Evolutionary conservation across 306 rosid species (phyloP), one percentile per base, ranked within the genome.

Genomic region (Rosa rugosa): DNA sequence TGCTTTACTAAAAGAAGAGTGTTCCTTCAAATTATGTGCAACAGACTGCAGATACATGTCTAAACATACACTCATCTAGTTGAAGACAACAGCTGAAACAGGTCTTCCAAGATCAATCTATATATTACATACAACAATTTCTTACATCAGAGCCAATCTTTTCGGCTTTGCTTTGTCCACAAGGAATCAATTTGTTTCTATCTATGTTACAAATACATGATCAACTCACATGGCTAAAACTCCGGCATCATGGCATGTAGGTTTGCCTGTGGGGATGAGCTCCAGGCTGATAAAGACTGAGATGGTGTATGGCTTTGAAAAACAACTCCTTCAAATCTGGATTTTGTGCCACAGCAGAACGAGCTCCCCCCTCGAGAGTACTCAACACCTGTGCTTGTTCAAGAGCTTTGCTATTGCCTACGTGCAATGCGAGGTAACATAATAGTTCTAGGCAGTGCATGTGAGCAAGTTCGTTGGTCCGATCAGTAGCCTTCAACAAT

Each of bases 221-320:
- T 54, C 50, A 77, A 85, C 86, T 88, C 83, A 80, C 90, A 70
- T 77, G 82, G 82, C 44, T 12, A 62, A 75, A 82, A 70, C 50
- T 70, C 75, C 27, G 60, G 65, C 31, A 31, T 36, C 80, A 90
- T 14, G 81, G 81, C 46, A 83, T 83, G 65, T 73, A 84, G 64
- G 88, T 79, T 57, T 83, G 93, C 75, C 90, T 80, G 87, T 84
- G 95, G 76, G 91, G 91, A 72, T 88, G 97, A 83, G 85, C 89
- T 82, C 97, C 97, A 0, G 94, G 72, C 84, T 94, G 99, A 83
- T 87, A 92, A 80, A 94, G 97, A 69, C 90, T 88, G 74, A 92
- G 99, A 71, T 89, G 88, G 81, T 91, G 90, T 47, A 92, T 80
- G 71, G 99, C 95, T 47, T 83, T 83, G 11, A 83, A 76, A 14